These are phyloP conservation scores for Vigna angularis DNA, from an alignment of 306 rosid species.

Conservation along the genomic window DNA sequence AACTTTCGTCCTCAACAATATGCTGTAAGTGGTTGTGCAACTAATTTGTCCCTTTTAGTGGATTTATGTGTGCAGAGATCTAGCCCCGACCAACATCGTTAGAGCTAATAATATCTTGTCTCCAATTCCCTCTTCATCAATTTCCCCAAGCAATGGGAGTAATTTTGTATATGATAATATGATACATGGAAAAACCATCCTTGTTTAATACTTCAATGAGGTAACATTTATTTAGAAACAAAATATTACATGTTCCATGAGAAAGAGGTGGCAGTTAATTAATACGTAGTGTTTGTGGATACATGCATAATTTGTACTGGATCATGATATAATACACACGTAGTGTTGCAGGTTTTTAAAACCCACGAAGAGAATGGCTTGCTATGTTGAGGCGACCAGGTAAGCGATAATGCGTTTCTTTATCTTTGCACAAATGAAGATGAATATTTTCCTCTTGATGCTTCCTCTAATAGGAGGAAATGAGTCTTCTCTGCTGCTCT, in stretches of 20 bases:
- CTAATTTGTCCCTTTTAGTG: constrained; percentile 4
- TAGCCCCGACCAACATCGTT: background rate
- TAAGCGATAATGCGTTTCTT: constrained; percentile 39
- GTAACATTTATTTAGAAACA: background rate
- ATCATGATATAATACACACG: background rate
- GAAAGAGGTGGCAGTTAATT: background rate
- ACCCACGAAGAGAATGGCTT: constrained; percentile 11
- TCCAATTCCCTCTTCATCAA: background rate
- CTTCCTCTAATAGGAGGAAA: constrained; percentile 45
- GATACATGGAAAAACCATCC: background rate
- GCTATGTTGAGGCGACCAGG: constrained; percentile 27
- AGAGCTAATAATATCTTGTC: background rate
- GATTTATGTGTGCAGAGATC: background rate
- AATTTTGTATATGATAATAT: too few species aligned
- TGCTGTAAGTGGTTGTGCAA: background rate
- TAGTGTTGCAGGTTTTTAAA: background rate
- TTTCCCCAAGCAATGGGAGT: background rate
- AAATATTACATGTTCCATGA: constrained; percentile 18
- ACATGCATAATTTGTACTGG: background rate
- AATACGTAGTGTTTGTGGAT: background rate
- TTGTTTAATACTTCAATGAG: background rate
- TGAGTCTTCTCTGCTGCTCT: constrained; percentile 18
- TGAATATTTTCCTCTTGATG: constrained; percentile 57
- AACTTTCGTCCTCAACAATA: constrained; percentile 4
- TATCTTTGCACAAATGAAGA: constrained; percentile 36